Conservation (phyloP, 1,139 yeast species). For the Hyphopichia wangnamkhiaoensis region DNA sequence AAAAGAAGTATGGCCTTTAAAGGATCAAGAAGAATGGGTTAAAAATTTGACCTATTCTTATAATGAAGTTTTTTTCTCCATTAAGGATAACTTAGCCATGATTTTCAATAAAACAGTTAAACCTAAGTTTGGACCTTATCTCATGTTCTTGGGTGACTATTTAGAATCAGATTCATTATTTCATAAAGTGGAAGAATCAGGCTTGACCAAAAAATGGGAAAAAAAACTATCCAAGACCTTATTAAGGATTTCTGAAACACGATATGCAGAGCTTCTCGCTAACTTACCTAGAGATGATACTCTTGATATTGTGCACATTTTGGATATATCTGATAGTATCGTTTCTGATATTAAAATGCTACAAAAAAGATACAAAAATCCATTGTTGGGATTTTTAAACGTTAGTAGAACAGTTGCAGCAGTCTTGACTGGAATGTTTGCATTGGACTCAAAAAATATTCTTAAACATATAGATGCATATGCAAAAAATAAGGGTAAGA, state of each 20-base stretch:
- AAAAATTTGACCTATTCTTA: constrained; percentile 50
- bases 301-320: constrained; percentile 56
- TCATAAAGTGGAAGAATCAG: constrained; percentile 33
- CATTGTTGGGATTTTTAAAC: constrained; percentile 59
- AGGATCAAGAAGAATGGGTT: constrained; percentile 56
- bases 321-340: constrained; percentile 59
- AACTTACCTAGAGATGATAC: constrained; percentile 68
- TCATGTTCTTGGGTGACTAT: constrained; percentile 52
- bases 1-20: constrained; percentile 43
- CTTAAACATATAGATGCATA: constrained; percentile 54
- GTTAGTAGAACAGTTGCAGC: constrained; percentile 59
- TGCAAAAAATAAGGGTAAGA: constrained; percentile 34
- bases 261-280: constrained; percentile 59
- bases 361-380: constrained; percentile 62
- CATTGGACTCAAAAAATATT: constrained; percentile 65
- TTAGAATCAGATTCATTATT: constrained; percentile 53
- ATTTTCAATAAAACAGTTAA: constrained; percentile 50
- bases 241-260: constrained; percentile 53
- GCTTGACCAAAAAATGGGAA: constrained; percentile 51
- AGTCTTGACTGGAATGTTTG: constrained; percentile 59
- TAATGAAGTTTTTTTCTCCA: constrained; percentile 46
- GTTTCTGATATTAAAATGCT: constrained; percentile 50
- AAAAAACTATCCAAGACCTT: constrained; percentile 50
- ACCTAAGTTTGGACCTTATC: constrained; percentile 63
- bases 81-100: constrained; percentile 45